Percentiles rank a stretch among this genome's conserved stretches.
Conservation (phyloP, 1,284 basidiomycete species). For the Ganoderma lingzhi region DNA sequence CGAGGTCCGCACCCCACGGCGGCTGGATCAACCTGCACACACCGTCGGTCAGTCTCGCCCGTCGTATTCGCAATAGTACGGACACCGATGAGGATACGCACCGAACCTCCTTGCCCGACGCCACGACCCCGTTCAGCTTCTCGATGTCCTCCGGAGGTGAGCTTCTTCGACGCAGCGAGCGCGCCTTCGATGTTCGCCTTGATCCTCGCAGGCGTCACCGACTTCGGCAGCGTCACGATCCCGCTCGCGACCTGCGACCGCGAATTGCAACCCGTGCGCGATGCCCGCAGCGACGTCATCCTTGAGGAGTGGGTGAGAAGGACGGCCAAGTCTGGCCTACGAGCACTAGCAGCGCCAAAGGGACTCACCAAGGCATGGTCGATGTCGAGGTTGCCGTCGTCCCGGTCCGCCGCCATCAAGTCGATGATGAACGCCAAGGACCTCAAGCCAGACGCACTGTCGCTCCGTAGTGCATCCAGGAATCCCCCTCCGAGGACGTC, state of each 20-base stretch:
- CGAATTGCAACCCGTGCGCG: constrained; percentile 57
- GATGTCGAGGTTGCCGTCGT: background rate
- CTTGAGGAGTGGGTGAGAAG: constrained; percentile 54
- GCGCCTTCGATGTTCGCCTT: constrained; percentile 70
- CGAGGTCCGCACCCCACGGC: constrained; percentile 74
- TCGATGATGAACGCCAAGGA: background rate
- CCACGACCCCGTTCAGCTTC: constrained; percentile 70
- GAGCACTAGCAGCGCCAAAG: background rate
- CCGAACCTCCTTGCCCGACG: constrained; percentile 76
- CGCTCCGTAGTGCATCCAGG: background rate
- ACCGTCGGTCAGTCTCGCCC: constrained; percentile 5
- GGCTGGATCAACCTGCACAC: constrained; percentile 59
- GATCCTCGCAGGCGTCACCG: constrained; percentile 80
- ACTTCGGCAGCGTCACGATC: constrained; percentile 78
- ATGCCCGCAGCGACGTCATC: constrained; percentile 75
- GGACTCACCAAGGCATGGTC: background rate
- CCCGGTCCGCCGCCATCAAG: background rate
- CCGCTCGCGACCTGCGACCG: constrained; percentile 71
- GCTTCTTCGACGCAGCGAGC: constrained; percentile 54
- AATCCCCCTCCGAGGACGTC: background rate
- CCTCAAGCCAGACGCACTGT: background rate
- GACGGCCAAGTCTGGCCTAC: background rate
- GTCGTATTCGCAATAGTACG: too few relatives aligned
- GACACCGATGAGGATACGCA: too few relatives aligned
- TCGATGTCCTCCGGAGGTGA: constrained; percentile 69